These are phyloP conservation scores for Phaffia rhodozyma DNA, from an alignment of 1,284 basidiomycete genomes.

Conservation along the genomic window DNA sequence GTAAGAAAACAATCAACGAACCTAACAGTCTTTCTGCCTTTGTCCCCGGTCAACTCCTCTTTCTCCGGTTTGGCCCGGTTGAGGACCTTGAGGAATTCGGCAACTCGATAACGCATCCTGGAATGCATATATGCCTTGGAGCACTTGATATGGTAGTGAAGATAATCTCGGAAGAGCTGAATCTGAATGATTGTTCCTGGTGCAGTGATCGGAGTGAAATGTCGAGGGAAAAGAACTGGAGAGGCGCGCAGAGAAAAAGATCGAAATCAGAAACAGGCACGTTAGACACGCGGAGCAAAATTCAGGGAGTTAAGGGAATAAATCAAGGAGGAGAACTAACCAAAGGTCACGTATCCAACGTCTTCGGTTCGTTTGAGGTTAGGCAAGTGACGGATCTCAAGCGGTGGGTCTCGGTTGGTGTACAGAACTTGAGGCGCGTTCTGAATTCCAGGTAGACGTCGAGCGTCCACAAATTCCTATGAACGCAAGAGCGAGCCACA, in stretches of 20 bases:
- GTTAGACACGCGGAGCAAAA: not conserved
- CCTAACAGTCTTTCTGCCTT: slow-evolving; percentile 87
- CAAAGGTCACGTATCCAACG: slow-evolving; percentile 94
- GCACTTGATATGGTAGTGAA: slow-evolving; percentile 99
- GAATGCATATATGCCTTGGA: slow-evolving; percentile 99
- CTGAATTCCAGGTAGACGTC: slow-evolving; percentile 83
- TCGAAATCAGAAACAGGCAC: not conserved
- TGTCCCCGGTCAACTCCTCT: slow-evolving; percentile 39
- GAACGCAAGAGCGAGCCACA: not conserved
- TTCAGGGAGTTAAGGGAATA: not conserved
- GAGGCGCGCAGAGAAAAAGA: not conserved
- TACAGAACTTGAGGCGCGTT: slow-evolving; percentile 98
- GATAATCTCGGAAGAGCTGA: slow-evolving; percentile 93
- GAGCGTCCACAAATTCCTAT: slow-evolving; percentile 96
- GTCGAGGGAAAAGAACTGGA: slow-evolving; percentile 84
- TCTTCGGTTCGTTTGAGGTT: slow-evolving; percentile 76
- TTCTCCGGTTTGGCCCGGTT: slow-evolving; percentile 96
- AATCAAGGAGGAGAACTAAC: slow-evolving; percentile 30
- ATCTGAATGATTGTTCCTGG: slow-evolving; percentile 86
- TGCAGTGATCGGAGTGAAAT: slow-evolving; percentile 66
- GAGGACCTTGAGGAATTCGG: slow-evolving; percentile 94
- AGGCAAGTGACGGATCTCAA: slow-evolving; percentile 80
- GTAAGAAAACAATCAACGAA: slow-evolving; percentile 35
- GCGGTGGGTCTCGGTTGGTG: slow-evolving; percentile 84
- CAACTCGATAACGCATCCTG: slow-evolving; percentile 85